Conservation (phyloP, 208 protist genomes). For the Leishmania turanica region DNA sequence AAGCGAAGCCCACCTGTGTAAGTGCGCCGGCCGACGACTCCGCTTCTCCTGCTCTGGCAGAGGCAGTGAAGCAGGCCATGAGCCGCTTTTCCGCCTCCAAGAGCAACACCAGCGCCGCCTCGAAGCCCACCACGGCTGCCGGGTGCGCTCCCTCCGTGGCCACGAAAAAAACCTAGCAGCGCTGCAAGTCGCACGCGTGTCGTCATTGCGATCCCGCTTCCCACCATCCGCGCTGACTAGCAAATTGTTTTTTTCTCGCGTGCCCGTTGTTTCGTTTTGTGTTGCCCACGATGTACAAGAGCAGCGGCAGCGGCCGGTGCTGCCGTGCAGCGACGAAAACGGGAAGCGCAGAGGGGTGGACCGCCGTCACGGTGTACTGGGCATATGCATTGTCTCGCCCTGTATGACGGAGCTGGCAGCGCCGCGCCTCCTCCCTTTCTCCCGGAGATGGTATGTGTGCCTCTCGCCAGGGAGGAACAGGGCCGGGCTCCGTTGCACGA, state of each 20-base stretch:
- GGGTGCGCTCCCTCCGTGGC: too few species aligned
- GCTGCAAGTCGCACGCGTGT: not conserved
- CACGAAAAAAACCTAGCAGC: not conserved
- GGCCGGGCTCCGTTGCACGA: not conserved
- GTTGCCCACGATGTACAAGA: not conserved
- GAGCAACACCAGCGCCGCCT: not conserved
- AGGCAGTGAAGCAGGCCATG: conserved; percentile 24
- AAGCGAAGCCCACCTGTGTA: not conserved
- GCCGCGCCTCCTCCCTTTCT: not conserved
- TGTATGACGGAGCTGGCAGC: not conserved
- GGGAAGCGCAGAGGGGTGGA: not conserved
- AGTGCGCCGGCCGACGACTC: not conserved
- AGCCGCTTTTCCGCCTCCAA: conserved; percentile 6
- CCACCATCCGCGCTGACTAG: not conserved
- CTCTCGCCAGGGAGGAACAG: not conserved
- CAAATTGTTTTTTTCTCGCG: not conserved
- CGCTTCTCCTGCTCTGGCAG: conserved; percentile 17
- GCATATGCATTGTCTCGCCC: not conserved
- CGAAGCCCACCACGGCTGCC: not conserved
- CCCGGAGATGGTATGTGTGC: not conserved
- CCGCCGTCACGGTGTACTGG: not conserved
- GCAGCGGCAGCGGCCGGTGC: not conserved
- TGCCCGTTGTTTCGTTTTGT: not conserved
- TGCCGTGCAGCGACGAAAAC: not conserved
- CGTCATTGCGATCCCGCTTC: not conserved